Evolutionary conservation across 1,284 basidiomycete genomes (phyloP), one percentile per base, ranked within the genome.

Genomic region (Malassezia equina): DNA sequence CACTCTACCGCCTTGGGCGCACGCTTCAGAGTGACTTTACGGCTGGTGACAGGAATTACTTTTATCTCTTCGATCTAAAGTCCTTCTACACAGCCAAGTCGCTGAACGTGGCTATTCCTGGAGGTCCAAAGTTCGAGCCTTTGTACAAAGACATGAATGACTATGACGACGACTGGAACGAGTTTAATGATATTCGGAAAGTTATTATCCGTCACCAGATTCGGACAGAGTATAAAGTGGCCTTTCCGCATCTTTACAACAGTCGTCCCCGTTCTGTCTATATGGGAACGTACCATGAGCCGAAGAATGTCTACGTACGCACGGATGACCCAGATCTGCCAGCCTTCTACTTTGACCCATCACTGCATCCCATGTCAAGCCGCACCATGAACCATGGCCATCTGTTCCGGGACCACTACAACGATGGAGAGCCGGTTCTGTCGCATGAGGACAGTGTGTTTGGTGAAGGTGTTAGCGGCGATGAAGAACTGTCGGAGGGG

Each of bases 101-200:
- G 34, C 81, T 98, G 63, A 98, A 96, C 77, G 87, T 96, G 81
- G 94, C 93, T 43, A 93, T 99, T 62, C 94, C 94, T 0, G 94
- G 94, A 61, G 94, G 94, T 53, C 94, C 91, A 3, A 96, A 96
- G 76, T 98, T 96, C 47, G 74, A 75, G 55, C 74, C 74, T 15
- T 62, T 75, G 24, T 71, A 67, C 77, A 83, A 91, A 46, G 94
- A 99, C 71, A 90, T 90, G 82, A 94, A 98, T 69, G 82, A 86
- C 9, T 95, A 90, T 68, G 94, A 99, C 71, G 93, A 98, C 76
- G 94, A 99, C 75, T 98, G 94, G 90, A 96, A 96, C 77, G 93
- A 98, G 77, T 98, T 99, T 73, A 98, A 98, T 75, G 94, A 98
- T 75, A 95, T 98, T 77, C 93, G 95, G 79, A 98, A 99, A 77